These are phyloP conservation scores for Chiua sp. DNA, from an alignment of 1,284 basidiomycete genomes.

Conservation along the genomic window DNA sequence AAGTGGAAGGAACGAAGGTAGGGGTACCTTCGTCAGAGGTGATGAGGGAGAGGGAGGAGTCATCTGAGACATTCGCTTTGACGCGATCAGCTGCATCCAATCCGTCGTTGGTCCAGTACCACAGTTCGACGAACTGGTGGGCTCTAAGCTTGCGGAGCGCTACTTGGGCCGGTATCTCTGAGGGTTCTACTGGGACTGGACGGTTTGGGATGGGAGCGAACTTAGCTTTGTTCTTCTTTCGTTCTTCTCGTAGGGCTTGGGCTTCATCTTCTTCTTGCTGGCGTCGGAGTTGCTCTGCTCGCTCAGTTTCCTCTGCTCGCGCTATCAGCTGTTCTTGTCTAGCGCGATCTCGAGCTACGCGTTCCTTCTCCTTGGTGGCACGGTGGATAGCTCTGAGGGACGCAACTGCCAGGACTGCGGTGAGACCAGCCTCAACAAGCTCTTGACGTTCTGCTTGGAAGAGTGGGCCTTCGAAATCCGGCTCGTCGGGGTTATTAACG, in stretches of 20 bases:
- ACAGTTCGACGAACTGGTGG: neutral
- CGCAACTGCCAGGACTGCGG: no score
- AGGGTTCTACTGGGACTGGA: neutral
- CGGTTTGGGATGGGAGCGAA: neutral
- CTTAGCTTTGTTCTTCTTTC: neutral
- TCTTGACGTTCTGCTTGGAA: no score
- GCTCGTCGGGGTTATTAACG: no score
- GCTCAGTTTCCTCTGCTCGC: no score
- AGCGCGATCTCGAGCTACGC: no score
- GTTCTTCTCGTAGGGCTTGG: neutral
- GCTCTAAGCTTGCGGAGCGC: neutral
- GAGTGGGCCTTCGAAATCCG: no score
- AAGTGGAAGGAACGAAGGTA: neutral
- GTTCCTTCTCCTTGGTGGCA: no score
- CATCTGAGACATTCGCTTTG: neutral
- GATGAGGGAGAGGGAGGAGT: neutral
- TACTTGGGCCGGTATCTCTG: no score
- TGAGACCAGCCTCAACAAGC: no score
- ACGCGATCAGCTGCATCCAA: neutral
- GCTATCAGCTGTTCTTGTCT: no score
- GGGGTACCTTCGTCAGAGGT: neutral
- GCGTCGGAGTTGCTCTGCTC: no score
- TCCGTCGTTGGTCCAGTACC: neutral
- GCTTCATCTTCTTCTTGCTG: neutral
- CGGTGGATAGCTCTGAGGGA: no score